Evolutionary conservation across 2,329 filamentous ascomycete species (phyloP).

Genomic region (Hymenoscyphus fraxineus): DNA sequence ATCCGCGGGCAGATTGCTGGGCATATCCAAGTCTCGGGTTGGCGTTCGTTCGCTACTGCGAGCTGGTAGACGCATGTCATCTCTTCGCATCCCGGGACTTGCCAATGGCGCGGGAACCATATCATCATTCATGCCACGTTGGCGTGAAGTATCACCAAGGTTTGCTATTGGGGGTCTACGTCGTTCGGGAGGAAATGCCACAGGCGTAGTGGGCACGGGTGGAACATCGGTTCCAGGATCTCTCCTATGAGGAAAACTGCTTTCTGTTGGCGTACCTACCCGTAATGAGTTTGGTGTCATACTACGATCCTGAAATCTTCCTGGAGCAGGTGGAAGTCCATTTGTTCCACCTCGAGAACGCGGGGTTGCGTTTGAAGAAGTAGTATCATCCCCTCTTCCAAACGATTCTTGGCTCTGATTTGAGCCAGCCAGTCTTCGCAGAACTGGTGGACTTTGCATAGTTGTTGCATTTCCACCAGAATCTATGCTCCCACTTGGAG

Average conservation of each 20-base stretch:
- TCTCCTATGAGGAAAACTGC: conserved; percentile 21
- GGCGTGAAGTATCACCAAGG: conserved; percentile 29
- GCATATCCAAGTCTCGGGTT: conserved; percentile 5
- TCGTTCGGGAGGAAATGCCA: conserved; percentile 32
- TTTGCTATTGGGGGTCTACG: conserved; percentile 35
- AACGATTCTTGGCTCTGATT: conserved; percentile 36
- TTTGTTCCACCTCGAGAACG: conserved; percentile 32
- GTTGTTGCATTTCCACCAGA: conserved; percentile 18
- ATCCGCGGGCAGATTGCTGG: not conserved
- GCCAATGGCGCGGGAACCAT: conserved; percentile 37
- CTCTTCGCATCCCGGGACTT: conserved; percentile 35
- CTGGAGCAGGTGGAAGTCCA: conserved; percentile 27
- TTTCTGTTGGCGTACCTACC: conserved; percentile 28
- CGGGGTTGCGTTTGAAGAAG: conserved; percentile 16
- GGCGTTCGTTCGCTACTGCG: conserved; percentile 33
- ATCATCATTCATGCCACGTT: conserved; percentile 30
- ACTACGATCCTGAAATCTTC: conserved; percentile 34
- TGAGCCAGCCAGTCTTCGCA: conserved; percentile 27
- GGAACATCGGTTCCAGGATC: conserved; percentile 26
- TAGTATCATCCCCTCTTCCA: conserved; percentile 31
- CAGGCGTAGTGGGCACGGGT: conserved; percentile 29
- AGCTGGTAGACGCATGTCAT: conserved; percentile 34
- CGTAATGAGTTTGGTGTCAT: conserved; percentile 31
- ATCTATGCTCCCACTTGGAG: conserved; percentile 30
- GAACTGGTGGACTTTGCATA: conserved; percentile 23